Base-by-base conservation (phyloP, 345 rosid genomes). In the Eucalyptus cloeziana region DNA sequence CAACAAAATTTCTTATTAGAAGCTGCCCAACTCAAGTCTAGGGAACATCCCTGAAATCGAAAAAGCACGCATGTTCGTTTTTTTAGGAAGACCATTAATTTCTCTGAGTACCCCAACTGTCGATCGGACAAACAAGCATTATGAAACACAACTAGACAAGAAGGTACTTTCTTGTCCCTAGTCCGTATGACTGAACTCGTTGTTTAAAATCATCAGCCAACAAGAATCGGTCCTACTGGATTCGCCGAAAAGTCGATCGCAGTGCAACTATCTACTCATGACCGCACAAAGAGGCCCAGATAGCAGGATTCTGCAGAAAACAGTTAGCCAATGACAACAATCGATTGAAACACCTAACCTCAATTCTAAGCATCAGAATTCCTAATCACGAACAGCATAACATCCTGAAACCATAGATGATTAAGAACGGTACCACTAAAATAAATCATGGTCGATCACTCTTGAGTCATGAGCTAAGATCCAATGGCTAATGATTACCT, bases 401-500 rank as follows among this genome's bases (percentile, higher is more conserved):
- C 14, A 27, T 25, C 67, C 67, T 6, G 13, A 30, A 25, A 25
- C 15, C 67, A 25, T 60, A 60, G 67, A 25, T 25, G 67, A 27
- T 56, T 56, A 56, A 56, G 62, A 56, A 56, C 30, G 62, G 1
- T 22, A 56, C 62, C 27, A 24, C 25, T 56, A 56, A 9, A 54
- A 54, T 54, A 21, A 54, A 54, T 54, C 60, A 54, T 27, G 0
- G 60, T 8, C 5, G 11, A 27, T 8, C 27, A 56, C 30, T 56
- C 62, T 56, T 56, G 62, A 56, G 62, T 0, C 5, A 56, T 22
- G 30, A 56, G 15, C 16, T 60, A 60, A 27, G 67, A 16, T 60
- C 16, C 31, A 60, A 27, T 25, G 14, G 67, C 30, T 12, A 0
- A 80, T 88, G 54, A 47, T 31, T 91, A 95, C 96, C 60, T 56